Evolutionary conservation across 2,329 filamentous ascomycete genomes (phyloP), one percentile per base, ranked within the genome.

Genomic region (Graphium sp.): DNA sequence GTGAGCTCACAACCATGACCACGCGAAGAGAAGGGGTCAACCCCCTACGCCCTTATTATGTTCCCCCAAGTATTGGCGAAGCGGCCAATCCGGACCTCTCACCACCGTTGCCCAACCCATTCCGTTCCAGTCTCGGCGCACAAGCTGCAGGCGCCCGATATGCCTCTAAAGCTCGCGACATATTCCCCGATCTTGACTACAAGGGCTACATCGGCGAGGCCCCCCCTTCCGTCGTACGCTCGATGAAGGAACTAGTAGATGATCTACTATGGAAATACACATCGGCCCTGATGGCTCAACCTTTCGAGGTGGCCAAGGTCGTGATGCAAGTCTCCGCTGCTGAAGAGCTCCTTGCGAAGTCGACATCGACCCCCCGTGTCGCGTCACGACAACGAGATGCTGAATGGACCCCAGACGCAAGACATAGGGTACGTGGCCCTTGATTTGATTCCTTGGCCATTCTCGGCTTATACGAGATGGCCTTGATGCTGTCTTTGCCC

Each of bases 231-330:
- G 65, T 74, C 17, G 63, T 83, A 8, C 76, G 81, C 40, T 78
- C 34, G 15, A 28, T 77, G 24, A 81, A 78, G 46, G 74, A 77
- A 36, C 56, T 92, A 35, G 46, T 93, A 26, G 84, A 95, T 47
- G 76, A 85, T 48, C 70, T 89, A 38, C 48, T 92, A 50, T 91
- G 85, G 74, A 87, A 89, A 47, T 98, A 98, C 55, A 78, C 76
- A 10, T 83, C 77, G 33, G 75, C 93, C 15, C 53, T 95, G 44
- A 74, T 93, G 47, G 79, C 83, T 30, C 89, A 98, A 54, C 89
- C 89, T 10, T 95, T 98, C 50, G 89, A 95, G 59, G 85, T 94
- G 33, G 84, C 87, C 45, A 95, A 94, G 64, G 89, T 77, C 10
- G 70, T 95, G 32, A 56, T 98, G 41, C 89, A 98, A 54, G 72